Evolutionary conservation across 192 early-diverging fungal genomes (phyloP).

Genomic region (Ambispora gerdemannii): DNA sequence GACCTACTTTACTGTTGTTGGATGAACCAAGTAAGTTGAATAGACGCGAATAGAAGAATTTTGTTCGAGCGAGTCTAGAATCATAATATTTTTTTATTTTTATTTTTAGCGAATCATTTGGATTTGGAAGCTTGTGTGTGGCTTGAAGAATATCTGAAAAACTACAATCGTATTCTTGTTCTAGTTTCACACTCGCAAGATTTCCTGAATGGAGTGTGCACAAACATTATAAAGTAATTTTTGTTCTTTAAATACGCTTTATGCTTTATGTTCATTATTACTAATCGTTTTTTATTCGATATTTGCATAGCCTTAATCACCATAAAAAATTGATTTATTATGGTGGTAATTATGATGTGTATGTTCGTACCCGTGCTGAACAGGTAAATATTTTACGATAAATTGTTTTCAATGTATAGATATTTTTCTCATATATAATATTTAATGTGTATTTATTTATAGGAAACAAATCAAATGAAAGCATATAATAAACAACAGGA

Average conservation of each 20-base stretch:
- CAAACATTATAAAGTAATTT: constrained; percentile 83
- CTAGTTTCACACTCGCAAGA: constrained; percentile 94
- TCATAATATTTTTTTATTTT: neutral
- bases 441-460: constrained; percentile 6
- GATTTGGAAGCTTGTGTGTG: constrained; percentile 95
- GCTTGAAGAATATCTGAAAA: constrained; percentile 92
- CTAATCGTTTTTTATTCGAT: too few relatives aligned
- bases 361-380: constrained; percentile 6
- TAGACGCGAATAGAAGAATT: too few relatives aligned
- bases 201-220: constrained; percentile 90
- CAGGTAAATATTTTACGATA: neutral
- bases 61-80: neutral
- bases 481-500: constrained; percentile 98
- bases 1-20: constrained; percentile 81
- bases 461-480: constrained; percentile 99
- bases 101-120: constrained; percentile 64
- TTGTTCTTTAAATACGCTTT: neutral
- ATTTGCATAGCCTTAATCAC: constrained; percentile 59
- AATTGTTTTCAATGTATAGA: neutral
- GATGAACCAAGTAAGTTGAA: constrained; percentile 86
- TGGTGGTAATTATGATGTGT: constrained; percentile 81
- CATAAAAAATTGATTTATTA: constrained; percentile 92
- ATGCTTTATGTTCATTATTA: neutral
- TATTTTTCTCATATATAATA: neutral
- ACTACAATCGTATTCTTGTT: constrained; percentile 74